These are phyloP conservation scores for Clonostachys chloroleuca DNA, from an alignment of 2,329 filamentous ascomycete genomes.

Conservation along the genomic window DNA sequence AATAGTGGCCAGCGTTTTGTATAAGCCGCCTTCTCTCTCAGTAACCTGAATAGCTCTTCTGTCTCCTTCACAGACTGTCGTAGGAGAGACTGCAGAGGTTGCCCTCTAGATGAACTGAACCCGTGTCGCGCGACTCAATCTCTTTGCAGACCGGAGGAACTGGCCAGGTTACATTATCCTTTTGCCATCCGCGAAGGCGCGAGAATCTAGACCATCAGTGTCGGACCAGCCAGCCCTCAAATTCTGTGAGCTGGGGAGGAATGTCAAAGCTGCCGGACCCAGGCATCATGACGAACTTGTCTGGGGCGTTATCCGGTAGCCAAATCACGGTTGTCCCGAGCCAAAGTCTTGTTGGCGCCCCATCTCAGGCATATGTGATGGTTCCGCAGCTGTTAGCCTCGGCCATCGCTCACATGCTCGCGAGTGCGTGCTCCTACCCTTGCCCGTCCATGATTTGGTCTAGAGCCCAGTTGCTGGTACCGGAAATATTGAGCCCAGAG, in stretches of 20 bases:
- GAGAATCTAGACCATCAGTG: constrained; percentile 1
- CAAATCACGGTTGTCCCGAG: background rate
- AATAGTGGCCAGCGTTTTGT: too few relatives aligned
- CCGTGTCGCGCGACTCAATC: too few relatives aligned
- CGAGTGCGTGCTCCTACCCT: background rate
- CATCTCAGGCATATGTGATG: background rate
- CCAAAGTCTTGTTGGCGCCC: background rate
- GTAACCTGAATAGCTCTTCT: too few relatives aligned
- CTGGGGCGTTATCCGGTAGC: constrained; percentile 1
- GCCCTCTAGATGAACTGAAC: too few relatives aligned
- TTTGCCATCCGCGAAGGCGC: background rate
- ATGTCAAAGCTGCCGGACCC: constrained; percentile 1
- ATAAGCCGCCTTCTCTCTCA: too few relatives aligned
- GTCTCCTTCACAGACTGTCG: too few relatives aligned
- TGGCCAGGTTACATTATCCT: background rate
- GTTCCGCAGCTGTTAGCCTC: background rate
- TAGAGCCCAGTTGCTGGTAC: background rate
- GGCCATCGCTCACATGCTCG: background rate
- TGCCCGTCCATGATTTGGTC: constrained; percentile 2
- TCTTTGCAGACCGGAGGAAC: background rate
- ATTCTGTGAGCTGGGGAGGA: background rate
- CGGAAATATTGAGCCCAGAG: background rate
- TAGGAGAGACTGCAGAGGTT: too few relatives aligned
- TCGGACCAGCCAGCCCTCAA: constrained; percentile 1
- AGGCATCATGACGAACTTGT: constrained; percentile 1